Evolutionary conservation across 225 moss, liverwort and hornwort genomes (phyloP).

Genomic region (Polytrichum formosum): DNA sequence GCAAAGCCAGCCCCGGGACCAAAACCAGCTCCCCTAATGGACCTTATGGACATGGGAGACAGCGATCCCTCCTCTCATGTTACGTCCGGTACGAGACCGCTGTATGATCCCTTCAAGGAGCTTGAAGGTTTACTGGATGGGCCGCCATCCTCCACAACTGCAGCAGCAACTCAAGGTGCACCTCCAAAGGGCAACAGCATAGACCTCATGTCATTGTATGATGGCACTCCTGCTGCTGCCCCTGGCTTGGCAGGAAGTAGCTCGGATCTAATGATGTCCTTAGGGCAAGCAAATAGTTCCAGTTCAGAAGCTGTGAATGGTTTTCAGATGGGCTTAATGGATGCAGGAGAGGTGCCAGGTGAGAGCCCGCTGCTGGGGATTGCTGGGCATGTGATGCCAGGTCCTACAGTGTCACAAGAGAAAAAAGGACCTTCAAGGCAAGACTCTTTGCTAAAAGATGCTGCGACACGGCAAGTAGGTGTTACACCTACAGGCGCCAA

Average conservation of each 20-base stretch:
- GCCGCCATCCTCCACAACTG: constrained; percentile 11
- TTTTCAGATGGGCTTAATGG: constrained; percentile 22
- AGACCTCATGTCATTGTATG: constrained; percentile 65
- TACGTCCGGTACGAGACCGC: constrained; percentile 17
- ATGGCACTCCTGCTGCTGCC: constrained; percentile 12
- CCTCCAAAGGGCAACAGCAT: constrained; percentile 18
- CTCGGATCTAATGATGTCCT: constrained; percentile 23
- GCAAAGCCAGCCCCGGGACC: constrained; percentile 7
- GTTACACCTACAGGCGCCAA: constrained; percentile 66
- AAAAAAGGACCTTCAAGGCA: constrained; percentile 62
- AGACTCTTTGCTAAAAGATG: constrained; percentile 69
- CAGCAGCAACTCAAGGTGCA: constrained; percentile 19
- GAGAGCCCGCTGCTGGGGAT: constrained; percentile 40
- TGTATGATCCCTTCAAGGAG: constrained; percentile 75
- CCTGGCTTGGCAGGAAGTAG: constrained; percentile 7
- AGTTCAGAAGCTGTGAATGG: constrained; percentile 7
- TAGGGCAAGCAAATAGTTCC: constrained; percentile 24
- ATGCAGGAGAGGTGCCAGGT: constrained; percentile 38
- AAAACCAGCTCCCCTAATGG: constrained; percentile 50
- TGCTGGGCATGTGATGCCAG: constrained; percentile 24
- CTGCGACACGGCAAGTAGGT: constrained; percentile 70
- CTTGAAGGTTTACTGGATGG: constrained; percentile 70
- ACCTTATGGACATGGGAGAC: constrained; percentile 84
- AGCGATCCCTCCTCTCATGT: constrained; percentile 26
- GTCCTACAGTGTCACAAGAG: constrained; percentile 14